phyloP scores from a whole-genome alignment of 2,329 filamentous ascomycete species.

The Cucurbitaria berberidis region DNA sequence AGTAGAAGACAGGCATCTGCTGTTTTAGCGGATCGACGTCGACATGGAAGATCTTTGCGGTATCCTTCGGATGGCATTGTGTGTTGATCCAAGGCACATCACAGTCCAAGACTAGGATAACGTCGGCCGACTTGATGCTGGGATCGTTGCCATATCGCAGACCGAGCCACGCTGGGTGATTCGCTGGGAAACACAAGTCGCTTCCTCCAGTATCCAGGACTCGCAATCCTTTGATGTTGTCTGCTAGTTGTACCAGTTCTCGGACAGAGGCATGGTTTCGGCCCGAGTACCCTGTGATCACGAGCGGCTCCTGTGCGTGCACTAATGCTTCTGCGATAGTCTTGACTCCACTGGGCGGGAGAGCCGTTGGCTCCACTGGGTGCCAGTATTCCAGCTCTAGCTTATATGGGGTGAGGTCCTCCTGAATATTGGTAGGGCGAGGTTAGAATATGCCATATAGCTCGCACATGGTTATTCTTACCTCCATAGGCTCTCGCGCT shows the following conservation, averaged over 20 bases:
- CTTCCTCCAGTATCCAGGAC: constrained; percentile 79
- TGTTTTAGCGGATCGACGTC: constrained; percentile 72
- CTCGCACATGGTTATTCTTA: neutral
- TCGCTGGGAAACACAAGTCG: constrained; percentile 75
- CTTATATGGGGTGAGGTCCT: constrained; percentile 68
- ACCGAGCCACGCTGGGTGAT: constrained; percentile 65
- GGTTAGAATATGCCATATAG: neutral
- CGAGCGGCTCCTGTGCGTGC: constrained; percentile 68
- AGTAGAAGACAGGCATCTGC: constrained; percentile 65
- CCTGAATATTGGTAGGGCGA: constrained; percentile 36
- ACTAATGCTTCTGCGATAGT: constrained; percentile 69
- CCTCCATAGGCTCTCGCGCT: constrained; percentile 78
- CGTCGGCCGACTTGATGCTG: constrained; percentile 75
- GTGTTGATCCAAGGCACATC: constrained; percentile 96
- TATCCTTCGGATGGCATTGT: constrained; percentile 63
- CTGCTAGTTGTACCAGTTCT: constrained; percentile 70
- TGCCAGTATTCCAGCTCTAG: constrained; percentile 74
- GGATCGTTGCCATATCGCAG: constrained; percentile 77
- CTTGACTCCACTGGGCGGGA: constrained; percentile 61
- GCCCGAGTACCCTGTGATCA: constrained; percentile 75
- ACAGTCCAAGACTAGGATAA: constrained; percentile 84
- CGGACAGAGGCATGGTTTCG: constrained; percentile 68
- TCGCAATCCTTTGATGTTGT: constrained; percentile 70
- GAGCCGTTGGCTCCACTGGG: constrained; percentile 69
- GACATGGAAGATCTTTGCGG: constrained; percentile 67